Percentiles rank a stretch among this genome's conserved stretches.
Conservation (phyloP, 2,329 filamentous ascomycete species). For the Aureobasidium sp. region DNA sequence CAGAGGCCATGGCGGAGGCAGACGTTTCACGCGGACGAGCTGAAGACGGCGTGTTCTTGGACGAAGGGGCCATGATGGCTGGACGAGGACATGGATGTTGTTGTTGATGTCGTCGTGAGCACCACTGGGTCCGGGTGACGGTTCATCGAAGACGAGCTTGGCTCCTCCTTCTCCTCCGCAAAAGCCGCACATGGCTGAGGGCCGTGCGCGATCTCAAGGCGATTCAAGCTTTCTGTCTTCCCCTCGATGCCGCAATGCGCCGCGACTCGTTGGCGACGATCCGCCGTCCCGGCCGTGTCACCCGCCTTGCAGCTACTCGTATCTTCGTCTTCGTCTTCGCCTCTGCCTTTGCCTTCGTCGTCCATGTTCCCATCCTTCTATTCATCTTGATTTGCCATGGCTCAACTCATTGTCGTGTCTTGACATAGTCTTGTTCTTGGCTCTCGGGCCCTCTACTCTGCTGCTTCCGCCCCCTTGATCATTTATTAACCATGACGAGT, state of each 20-base stretch:
- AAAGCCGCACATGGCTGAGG: neutral
- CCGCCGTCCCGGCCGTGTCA: neutral
- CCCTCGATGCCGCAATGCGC: neutral
- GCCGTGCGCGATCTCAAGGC: neutral
- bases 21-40: constrained; percentile 35
- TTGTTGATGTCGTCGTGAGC: neutral
- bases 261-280: neutral
- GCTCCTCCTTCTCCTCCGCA: neutral
- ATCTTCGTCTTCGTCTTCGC: constrained; percentile 12
- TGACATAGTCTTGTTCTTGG: neutral
- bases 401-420: neutral
- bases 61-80: constrained; percentile 14
- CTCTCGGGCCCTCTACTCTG: neutral
- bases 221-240: neutral
- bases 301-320: neutral
- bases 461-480: neutral
- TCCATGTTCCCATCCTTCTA: neutral
- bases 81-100: neutral
- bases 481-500: neutral
- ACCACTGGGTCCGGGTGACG: neutral
- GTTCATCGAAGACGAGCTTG: too few species aligned
- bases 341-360: neutral
- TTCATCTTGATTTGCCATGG: neutral
- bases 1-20: too few species aligned
- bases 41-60: constrained; percentile 23